Base-by-base conservation (phyloP, 2,329 filamentous ascomycete genomes). In the Aspergillus ibericus region DNA sequence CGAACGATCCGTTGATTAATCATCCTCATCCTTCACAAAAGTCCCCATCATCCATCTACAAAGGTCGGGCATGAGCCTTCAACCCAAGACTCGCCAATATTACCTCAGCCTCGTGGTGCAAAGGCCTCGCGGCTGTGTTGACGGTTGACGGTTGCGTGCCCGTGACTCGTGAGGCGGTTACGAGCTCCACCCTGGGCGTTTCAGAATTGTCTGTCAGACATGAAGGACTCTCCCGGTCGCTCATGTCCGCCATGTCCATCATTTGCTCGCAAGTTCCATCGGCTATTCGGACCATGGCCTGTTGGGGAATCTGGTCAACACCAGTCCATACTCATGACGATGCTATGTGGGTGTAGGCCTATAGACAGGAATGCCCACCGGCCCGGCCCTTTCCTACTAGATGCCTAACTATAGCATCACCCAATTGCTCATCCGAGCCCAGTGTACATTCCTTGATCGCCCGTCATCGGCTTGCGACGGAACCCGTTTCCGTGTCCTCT, bases 171-270 rank as follows among this genome's bases (percentile, higher is more conserved):
- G 51, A 53, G 60, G 58, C 60, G 52, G 58, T 49, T 29, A 52
- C 29, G 40, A 46, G 55, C 53, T 61, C 63, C 61, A 63, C 63
- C 51, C 50, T 44, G 59, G 56, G 58, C 53, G 63, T 65, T 65
- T 65, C 63, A 62, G 56, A 57, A 55, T 58, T 42, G 48, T 50
- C 36, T 56, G 56, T 56, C 51, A 44, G 52, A 50, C 50, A 52
- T 44, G 42, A 42, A 58, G 7, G 35, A 36, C 18, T 18, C 16
- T 32, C 10, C 53, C 40, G n/a, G 42, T 56, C 44, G 35, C n/a
- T n/a, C n/a, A n/a, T n/a, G n/a, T n/a, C n/a, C n/a, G n/a, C 47
- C 55, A 15, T 59, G 55, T 32, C 55, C 47, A 53, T 56, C 53
- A 53, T 59, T 59, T 38, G n/a, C 53, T 44, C 18, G 12, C 22